A percentile compares a stretch with the other conserved stretches of the same genome.
These are phyloP conservation scores for Carnegiea gigantea DNA, from an alignment of 179 eudicot genomes.

Conservation along the genomic window DNA sequence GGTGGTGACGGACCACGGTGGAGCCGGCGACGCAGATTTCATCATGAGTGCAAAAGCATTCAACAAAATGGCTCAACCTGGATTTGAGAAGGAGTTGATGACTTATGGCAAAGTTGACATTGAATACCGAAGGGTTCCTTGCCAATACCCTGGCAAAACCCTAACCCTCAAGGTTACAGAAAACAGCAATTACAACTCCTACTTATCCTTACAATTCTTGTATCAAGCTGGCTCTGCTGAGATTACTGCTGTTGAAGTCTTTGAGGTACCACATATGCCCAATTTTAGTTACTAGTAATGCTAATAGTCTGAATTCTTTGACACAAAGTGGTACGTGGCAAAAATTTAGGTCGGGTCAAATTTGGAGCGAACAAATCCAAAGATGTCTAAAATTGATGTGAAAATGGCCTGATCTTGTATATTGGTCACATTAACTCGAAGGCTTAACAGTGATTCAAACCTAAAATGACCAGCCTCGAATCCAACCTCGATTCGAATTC, in stretches of 20 bases:
- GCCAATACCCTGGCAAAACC: conserved; percentile 21
- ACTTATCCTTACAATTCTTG: conserved; percentile 28
- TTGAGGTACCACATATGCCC: conserved; percentile 13
- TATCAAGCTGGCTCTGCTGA: conserved; percentile 29
- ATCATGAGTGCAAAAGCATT: conserved; percentile 16
- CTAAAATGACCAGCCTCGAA: too few species aligned
- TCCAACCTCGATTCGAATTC: too few species aligned
- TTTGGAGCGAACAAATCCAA: too few species aligned
- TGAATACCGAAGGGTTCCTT: conserved; percentile 4
- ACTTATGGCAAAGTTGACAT: conserved; percentile 12
- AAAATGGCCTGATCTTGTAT: too few species aligned
- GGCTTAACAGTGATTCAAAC: too few species aligned
- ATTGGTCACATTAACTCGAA: too few species aligned
- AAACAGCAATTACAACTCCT: conserved; percentile 24
- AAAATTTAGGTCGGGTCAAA: too few species aligned
- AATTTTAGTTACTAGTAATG: too few species aligned
- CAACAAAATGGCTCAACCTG: conserved; percentile 10
- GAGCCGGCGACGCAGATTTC: conserved; percentile 11
- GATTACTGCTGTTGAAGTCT: conserved; percentile 33
- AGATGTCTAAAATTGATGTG: too few species aligned
- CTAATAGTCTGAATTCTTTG: too few species aligned
- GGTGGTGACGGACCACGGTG: conserved; percentile 15
- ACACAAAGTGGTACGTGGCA: too few species aligned
- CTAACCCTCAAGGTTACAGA: conserved; percentile 23
- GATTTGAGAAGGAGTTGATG: conserved; percentile 10